phyloP scores from a whole-genome alignment of 768 basidiomycete genomes.

The Suillus subalutaceus region DNA sequence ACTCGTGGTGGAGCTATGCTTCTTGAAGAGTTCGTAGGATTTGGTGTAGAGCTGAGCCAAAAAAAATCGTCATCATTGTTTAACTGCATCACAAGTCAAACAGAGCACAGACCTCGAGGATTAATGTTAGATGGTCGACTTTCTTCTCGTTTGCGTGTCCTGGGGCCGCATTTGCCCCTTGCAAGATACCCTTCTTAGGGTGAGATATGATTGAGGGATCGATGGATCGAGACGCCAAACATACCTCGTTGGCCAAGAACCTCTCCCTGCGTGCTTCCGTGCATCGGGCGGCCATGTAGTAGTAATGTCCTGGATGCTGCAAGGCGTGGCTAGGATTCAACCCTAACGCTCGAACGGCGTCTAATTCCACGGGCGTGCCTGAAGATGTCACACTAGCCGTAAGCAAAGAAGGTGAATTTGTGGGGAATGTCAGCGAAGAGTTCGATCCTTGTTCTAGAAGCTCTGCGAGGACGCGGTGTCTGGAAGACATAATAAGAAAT shows the following conservation, averaged over 20 bases:
- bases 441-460: slow-evolving; percentile 81
- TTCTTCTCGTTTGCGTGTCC: slow-evolving; percentile 90
- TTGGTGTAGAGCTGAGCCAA: slow-evolving; percentile 83
- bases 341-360: slow-evolving; percentile 63
- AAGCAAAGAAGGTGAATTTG: slow-evolving; percentile 48
- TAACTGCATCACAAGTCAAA: background rate
- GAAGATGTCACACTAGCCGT: slow-evolving; percentile 30
- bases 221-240: slow-evolving; percentile 12
- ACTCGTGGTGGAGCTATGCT: slow-evolving; percentile 54
- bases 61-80: slow-evolving; percentile 12
- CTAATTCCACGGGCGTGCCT: slow-evolving; percentile 47
- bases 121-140: slow-evolving; percentile 82
- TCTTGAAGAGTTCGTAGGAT: slow-evolving; percentile 92
- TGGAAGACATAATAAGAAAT: slow-evolving; percentile 30
- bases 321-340: slow-evolving; percentile 81
- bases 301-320: slow-evolving; percentile 86
- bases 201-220: background rate
- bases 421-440: slow-evolving; percentile 63
- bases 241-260: slow-evolving; percentile 65
- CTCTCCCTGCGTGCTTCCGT: slow-evolving; percentile 75
- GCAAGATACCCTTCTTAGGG: slow-evolving; percentile 26
- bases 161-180: slow-evolving; percentile 50
- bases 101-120: slow-evolving; percentile 67
- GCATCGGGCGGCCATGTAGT: slow-evolving; percentile 87
- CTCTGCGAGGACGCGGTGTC: slow-evolving; percentile 89